These are phyloP conservation scores for Paratinospora sagittata DNA, from an alignment of 164 flowering plant genomes.

Conservation along the genomic window DNA sequence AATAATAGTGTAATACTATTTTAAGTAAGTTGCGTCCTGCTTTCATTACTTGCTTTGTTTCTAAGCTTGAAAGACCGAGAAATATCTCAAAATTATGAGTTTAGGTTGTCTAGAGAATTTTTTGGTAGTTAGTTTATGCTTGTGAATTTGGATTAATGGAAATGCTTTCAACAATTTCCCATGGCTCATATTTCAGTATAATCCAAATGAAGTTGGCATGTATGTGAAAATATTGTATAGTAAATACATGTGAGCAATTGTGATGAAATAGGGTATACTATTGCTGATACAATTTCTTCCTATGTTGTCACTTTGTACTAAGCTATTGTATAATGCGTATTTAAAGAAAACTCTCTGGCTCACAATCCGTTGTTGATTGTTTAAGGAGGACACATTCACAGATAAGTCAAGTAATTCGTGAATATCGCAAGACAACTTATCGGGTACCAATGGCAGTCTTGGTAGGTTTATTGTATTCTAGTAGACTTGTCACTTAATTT, in stretches of 20 bases:
- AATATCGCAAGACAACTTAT: slow-evolving; percentile 80
- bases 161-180: too few species aligned
- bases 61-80: neutral
- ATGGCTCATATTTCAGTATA: too few species aligned
- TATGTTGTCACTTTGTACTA: neutral
- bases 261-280: too few species aligned
- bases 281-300: neutral
- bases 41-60: neutral
- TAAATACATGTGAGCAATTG: too few species aligned
- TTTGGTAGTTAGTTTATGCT: too few species aligned
- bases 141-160: too few species aligned
- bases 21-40: neutral
- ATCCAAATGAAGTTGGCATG: too few species aligned
- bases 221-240: too few species aligned
- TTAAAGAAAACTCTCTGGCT: neutral
- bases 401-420: slow-evolving; percentile 79
- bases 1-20: too few species aligned
- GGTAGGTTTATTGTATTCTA: slow-evolving; percentile 39
- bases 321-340: neutral
- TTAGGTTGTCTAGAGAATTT: neutral
- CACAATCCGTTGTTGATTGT: slow-evolving; percentile 14
- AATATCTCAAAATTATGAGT: neutral
- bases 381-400: slow-evolving; percentile 93
- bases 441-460: slow-evolving; percentile 88
- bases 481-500: neutral